Base-by-base conservation (phyloP, 1,284 basidiomycete genomes). In the Sporisorium scitamineum region DNA sequence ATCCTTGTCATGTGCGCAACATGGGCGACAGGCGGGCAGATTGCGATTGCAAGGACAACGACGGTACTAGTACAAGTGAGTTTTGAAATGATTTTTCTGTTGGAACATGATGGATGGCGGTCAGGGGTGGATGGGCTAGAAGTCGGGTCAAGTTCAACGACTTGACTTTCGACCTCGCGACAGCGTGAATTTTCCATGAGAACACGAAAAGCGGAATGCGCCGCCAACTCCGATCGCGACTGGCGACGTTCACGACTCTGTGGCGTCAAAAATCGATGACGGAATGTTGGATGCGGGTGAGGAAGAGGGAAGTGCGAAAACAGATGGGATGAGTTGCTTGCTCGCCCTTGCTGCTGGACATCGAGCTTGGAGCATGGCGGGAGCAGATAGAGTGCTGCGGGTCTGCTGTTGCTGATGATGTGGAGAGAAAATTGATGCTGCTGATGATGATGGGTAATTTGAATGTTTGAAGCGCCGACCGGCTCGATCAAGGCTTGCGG, bases 401-500 rank as follows among this genome's bases (percentile, higher is more conserved):
- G 29, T 29, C 71, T 75, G 71, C 66, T 75, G 71, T 66, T 70
- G 65, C 55, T 72, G 56, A 55, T 37, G 50, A 24, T 52, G 16
- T 32, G 1, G 42, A 18, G 29, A 26, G 31, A 22, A 3, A 14
- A 47, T 54, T 72, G 56, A 72, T 72, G 70, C 70, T 72, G 70
- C 70, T 51, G 39, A 62, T 41, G 42, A 45, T 37, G 31, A 16
- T 57, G 60, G 69, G 63, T 72, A 63, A 72, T 72, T 66, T 52
- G 60, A 60, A 44, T 14, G 63, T 51, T 47, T 54, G 27, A 26
- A 34, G 37, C 27, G 32, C n/a, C 31, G 39, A 44, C 29, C 52
- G 44, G 5, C 41, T 45, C 24, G n/a, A 50, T 80, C 64, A 83
- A 29, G 81, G 81, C 61, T 83, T 83, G 61, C 84, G 82, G 85